Base-by-base conservation (phyloP, 306 rosid species). In the Trichosanthes cucumerina region DNA sequence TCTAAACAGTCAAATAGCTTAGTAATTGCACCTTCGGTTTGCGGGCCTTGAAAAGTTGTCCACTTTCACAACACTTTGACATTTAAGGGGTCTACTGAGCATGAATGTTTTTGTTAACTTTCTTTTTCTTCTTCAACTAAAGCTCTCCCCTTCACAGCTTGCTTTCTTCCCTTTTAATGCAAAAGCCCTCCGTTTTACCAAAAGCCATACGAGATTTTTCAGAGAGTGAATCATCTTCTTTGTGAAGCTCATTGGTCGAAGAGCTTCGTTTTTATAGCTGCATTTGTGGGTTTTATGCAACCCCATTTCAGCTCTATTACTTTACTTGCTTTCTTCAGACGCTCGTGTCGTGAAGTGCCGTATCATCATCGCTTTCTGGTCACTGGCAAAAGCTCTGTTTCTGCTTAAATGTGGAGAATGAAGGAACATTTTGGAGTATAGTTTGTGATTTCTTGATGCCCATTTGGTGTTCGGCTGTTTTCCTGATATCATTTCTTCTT, bases 61-160 rank as follows among this genome's bases (percentile, higher is more conserved):
- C 79, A 75, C 88, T 84, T 88, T 85, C 86, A 59, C 38, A 39
- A 75, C 79, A 82, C 80, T 87, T 91, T 91, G 97, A 92, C 98
- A 88, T 90, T 90, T 57, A 78, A 85, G 84, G 70, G 66, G 81
- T 83, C 87, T 86, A 72, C 15, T 24, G 81, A 74, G 76, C 79
- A 74, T 80, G 66, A 76, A 84, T 86, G 84, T 62, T 75, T 74
- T 50, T 72, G 77, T 58, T 58, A 66, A 28, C 82, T 81, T 83
- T 84, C 82, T 83, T 87, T 79, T 80, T 85, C 83, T 83, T 86
- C 83, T 83, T 81, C 86, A 86, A 84, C 60, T 71, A 88, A 79
- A 83, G 80, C 81, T 82, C 81, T 80, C 82, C 31, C 10, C 52
- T 4, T 52, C 23, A 52, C 64, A 86, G 46, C 79, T 60, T 64